A percentile compares a stretch with the other conserved stretches of the same genome.
These are phyloP conservation scores for Ophiosphaerella herpotricha DNA, from an alignment of 2,329 filamentous ascomycete species.

Conservation along the genomic window DNA sequence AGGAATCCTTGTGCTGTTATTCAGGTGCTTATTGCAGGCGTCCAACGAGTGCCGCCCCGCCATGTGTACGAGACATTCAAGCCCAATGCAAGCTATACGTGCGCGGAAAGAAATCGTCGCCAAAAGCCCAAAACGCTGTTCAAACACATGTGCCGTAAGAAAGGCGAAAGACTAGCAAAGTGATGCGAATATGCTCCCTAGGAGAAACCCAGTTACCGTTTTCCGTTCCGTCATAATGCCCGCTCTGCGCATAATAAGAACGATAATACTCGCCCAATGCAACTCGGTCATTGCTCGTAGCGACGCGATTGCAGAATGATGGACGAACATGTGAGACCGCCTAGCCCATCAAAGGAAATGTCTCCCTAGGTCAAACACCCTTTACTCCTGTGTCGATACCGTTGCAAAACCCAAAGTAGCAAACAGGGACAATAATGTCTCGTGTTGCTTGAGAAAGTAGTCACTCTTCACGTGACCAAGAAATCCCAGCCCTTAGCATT, in stretches of 20 bases:
- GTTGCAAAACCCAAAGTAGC: constrained; percentile 3
- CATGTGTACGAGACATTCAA: constrained; percentile 29
- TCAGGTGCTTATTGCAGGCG: constrained; percentile 3
- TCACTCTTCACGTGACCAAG: constrained; percentile 56
- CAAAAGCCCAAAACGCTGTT: constrained; percentile 14
- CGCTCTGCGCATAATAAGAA: constrained; percentile 16
- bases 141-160: constrained; percentile 3
- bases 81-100: constrained; percentile 19
- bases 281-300: constrained; percentile 15
- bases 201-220: constrained; percentile 11
- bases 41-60: constrained; percentile 20
- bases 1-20: background rate
- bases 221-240: constrained; percentile 2
- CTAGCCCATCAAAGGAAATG: background rate
- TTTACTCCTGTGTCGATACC: constrained; percentile 13
- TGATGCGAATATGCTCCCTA: constrained; percentile 11
- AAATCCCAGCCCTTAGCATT: constrained; percentile 64
- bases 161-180: constrained; percentile 5
- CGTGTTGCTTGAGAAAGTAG: constrained; percentile 3
- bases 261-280: constrained; percentile 22
- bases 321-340: background rate
- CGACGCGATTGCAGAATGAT: constrained; percentile 12
- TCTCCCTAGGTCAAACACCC: constrained; percentile 10
- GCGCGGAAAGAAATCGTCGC: constrained; percentile 7
- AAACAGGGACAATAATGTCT: constrained; percentile 1